Evolutionary conservation across 2,329 filamentous ascomycete species (phyloP).

Genomic region (Colletotrichum aenigma): DNA sequence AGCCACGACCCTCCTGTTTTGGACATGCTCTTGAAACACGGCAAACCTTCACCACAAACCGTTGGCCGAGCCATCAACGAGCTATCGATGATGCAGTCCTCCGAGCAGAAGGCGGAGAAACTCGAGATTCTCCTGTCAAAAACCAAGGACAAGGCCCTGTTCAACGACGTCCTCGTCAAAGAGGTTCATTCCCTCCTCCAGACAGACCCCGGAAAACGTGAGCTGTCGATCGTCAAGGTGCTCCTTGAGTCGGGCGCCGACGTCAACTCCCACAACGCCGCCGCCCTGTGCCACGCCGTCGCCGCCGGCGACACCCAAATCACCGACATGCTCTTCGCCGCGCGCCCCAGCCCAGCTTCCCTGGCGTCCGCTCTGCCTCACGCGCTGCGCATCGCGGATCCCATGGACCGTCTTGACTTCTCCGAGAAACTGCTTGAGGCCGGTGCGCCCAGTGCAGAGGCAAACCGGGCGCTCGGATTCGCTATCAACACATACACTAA

Average conservation of each 20-base stretch:
- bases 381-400: slow-evolving; percentile 54
- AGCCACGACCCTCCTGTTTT: slow-evolving; percentile 53
- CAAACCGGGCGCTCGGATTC: slow-evolving; percentile 56
- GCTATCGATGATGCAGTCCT: slow-evolving; percentile 47
- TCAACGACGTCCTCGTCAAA: slow-evolving; percentile 51
- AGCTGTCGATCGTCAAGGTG: slow-evolving; percentile 47
- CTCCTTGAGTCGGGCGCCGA: slow-evolving; percentile 58
- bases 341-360: slow-evolving; percentile 44
- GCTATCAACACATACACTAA: slow-evolving; percentile 50
- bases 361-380: slow-evolving; percentile 56
- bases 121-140: slow-evolving; percentile 50
- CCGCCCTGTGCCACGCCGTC: slow-evolving; percentile 56
- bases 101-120: slow-evolving; percentile 52
- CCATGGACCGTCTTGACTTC: slow-evolving; percentile 55
- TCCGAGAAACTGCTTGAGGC: slow-evolving; percentile 54
- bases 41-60: slow-evolving; percentile 47
- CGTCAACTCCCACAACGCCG: slow-evolving; percentile 56
- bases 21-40: slow-evolving; percentile 49
- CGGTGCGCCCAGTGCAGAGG: slow-evolving; percentile 51
- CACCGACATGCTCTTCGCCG: slow-evolving; percentile 52
- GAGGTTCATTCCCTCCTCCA: slow-evolving; percentile 54
- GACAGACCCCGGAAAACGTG: slow-evolving; percentile 38
- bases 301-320: slow-evolving; percentile 47
- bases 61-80: slow-evolving; percentile 47
- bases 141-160: slow-evolving; percentile 44